Percentiles rank a stretch among this genome's conserved stretches.
phyloP scores from a whole-genome alignment of 2,329 filamentous ascomycete genomes.

The Berkeleyomyces rouxiae region DNA sequence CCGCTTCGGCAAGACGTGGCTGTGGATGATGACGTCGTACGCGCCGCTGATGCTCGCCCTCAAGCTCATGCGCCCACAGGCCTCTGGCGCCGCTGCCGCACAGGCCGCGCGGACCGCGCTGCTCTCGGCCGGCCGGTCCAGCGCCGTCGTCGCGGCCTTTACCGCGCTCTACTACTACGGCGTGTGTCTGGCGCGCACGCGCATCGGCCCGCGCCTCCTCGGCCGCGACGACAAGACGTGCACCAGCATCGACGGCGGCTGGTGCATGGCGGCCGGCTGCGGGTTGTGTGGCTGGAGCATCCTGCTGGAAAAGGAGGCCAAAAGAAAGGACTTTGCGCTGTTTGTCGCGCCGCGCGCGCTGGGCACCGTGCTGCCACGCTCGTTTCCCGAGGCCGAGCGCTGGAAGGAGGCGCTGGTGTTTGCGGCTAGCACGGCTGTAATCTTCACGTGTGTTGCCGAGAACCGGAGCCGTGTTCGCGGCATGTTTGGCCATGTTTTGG shows the following conservation, averaged over 20 bases:
- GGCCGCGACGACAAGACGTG: conserved; percentile 27
- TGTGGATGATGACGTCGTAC: conserved; percentile 61
- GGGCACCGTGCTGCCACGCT: conserved; percentile 54
- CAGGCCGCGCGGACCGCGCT: conserved; percentile 36
- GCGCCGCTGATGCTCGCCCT: conserved; percentile 57
- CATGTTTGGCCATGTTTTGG: conserved; percentile 46
- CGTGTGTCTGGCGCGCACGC: conserved; percentile 60
- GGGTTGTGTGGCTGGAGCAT: conserved; percentile 69
- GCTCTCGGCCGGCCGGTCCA: conserved; percentile 49
- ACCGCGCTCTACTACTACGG: conserved; percentile 72
- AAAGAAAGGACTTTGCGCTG: conserved; percentile 58
- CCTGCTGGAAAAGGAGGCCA: conserved; percentile 47
- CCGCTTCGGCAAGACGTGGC: conserved; percentile 53
- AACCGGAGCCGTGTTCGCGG: conserved; percentile 47
- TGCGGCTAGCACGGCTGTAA: conserved; percentile 48
- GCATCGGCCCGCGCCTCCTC: conserved; percentile 53
- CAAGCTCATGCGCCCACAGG: conserved; percentile 26
- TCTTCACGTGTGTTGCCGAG: conserved; percentile 52
- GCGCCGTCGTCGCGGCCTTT: conserved; percentile 61
- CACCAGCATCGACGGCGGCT: conserved; percentile 40
- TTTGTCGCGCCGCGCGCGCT: conserved; percentile 69
- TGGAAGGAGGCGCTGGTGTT: conserved; percentile 53
- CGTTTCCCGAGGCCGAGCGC: conserved; percentile 32
- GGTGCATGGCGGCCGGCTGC: conserved; percentile 59
- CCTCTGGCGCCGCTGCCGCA: conserved; percentile 25